Evolutionary conservation across 2,329 filamentous ascomycete genomes (phyloP).

Genomic region (Anthostomella pinea): DNA sequence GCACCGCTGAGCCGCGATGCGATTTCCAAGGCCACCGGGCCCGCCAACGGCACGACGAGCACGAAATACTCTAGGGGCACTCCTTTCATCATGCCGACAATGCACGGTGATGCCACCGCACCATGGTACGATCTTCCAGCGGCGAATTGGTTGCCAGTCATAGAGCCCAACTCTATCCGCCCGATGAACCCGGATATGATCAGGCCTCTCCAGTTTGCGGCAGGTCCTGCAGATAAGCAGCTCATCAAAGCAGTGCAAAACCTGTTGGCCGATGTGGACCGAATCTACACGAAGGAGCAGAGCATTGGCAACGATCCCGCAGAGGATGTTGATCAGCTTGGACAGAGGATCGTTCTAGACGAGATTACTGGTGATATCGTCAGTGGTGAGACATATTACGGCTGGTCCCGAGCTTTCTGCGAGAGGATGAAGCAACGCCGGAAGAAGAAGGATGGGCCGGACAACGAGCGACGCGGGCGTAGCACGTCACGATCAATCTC

Average conservation of each 20-base stretch:
- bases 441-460: constrained; percentile 29
- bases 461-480: constrained; percentile 24
- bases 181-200: constrained; percentile 71
- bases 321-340: constrained; percentile 71
- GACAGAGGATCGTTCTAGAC: constrained; percentile 64
- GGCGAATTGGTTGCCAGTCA: constrained; percentile 74
- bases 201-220: constrained; percentile 66
- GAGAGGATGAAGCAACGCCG: constrained; percentile 69
- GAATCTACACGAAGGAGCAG: constrained; percentile 59
- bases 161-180: constrained; percentile 71
- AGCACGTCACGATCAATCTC: constrained; percentile 35
- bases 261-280: constrained; percentile 67
- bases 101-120: constrained; percentile 70
- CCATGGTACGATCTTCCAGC: constrained; percentile 83
- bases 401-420: constrained; percentile 80
- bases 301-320: constrained; percentile 42
- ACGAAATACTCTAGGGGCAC: constrained; percentile 49
- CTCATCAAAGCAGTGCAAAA: constrained; percentile 66
- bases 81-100: constrained; percentile 70
- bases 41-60: constrained; percentile 21
- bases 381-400: constrained; percentile 76
- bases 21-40: constrained; percentile 14
- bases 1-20: constrained; percentile 26
- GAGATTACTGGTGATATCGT: constrained; percentile 64
- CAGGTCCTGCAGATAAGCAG: constrained; percentile 65